These are phyloP conservation scores for Arthroderma sp. DNA, from an alignment of 2,329 filamentous ascomycete genomes.

Conservation along the genomic window DNA sequence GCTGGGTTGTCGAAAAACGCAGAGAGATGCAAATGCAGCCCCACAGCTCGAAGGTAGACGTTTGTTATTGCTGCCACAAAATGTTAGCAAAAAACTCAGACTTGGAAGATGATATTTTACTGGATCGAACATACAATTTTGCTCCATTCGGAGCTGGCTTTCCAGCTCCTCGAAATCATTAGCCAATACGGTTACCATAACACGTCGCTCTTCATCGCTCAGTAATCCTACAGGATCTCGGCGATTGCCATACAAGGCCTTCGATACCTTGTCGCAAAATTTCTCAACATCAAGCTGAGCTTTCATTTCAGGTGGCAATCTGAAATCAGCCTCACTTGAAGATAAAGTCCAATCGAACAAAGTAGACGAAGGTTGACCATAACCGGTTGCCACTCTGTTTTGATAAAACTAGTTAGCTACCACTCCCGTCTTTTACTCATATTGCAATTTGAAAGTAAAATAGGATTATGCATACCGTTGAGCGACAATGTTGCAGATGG, in stretches of 20 bases:
- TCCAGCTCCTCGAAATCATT: constrained; percentile 39
- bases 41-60: constrained; percentile 34
- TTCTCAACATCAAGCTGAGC: constrained; percentile 43
- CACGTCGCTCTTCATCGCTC: constrained; percentile 30
- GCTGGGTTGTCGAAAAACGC: constrained; percentile 38
- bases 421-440: too few relatives aligned
- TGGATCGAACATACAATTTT: constrained; percentile 23
- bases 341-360: constrained; percentile 46
- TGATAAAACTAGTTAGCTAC: not conserved
- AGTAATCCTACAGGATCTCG: constrained; percentile 40
- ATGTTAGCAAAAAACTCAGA: not conserved
- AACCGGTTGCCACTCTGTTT: constrained; percentile 51
- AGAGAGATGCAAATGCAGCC: constrained; percentile 35
- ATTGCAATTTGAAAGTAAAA: not conserved
- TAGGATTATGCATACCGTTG: constrained; percentile 37
- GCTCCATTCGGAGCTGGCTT: constrained; percentile 33
- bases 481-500: constrained; percentile 53
- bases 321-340: constrained; percentile 32
- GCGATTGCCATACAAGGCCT: constrained; percentile 43
- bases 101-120: not conserved
- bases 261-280: constrained; percentile 45
- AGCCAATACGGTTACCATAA: constrained; percentile 32
- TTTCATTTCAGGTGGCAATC: constrained; percentile 39
- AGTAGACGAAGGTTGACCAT: constrained; percentile 52
- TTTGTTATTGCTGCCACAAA: constrained; percentile 28